Evolutionary conservation across 495 filamentous ascomycete species (phyloP), one percentile per base, ranked within the genome.

Genomic region (Poronia punctata): DNA sequence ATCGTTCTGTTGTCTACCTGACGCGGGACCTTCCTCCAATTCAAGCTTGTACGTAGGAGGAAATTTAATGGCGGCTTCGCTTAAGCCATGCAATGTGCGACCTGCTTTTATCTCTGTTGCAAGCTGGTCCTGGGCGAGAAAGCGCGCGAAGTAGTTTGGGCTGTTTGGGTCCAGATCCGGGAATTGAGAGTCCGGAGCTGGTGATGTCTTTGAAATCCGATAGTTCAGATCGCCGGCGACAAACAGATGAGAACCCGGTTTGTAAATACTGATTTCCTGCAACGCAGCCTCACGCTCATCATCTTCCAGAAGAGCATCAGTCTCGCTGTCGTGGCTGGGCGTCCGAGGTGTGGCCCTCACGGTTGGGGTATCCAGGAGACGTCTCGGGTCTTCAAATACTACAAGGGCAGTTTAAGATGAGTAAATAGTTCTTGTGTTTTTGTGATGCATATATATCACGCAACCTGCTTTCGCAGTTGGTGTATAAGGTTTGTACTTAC

Each of bases 181-280:
- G 48, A 81, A 93, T 0, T 65, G 61, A 5, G 65, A 75, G 0
- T 57, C 50, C 2, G 70, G 60, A 0, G 55, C 47, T 0, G 92
- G 92, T 0, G 71, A 56, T 0, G 61, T 66, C 52, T 74, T 64
- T 6, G 74, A 72, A 8, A 89, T 88, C 49, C 92, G 84, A 65
- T 98, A 98, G 66, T 98, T 98, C 37, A 98, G 73, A 61, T 98
- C 92, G 33, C 92, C 92, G 1, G 82, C 79, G 22, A 98, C 53
- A 59, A 96, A 92, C 17, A 95, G 63, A 53, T 90, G 79, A n/a
- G 79, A 74, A 6, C 72, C 72, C 2, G 85, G 79, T 20, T 74
- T 73, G 65, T 86, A 96, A 45, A 96, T 75, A 35, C 65, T 65
- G 19, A 64, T 48, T 25, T 65, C 38, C 11, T 64, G 68, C 12